phyloP scores from a whole-genome alignment of 352 stramenopile species.

The Globisporangium iwayamae region DNA sequence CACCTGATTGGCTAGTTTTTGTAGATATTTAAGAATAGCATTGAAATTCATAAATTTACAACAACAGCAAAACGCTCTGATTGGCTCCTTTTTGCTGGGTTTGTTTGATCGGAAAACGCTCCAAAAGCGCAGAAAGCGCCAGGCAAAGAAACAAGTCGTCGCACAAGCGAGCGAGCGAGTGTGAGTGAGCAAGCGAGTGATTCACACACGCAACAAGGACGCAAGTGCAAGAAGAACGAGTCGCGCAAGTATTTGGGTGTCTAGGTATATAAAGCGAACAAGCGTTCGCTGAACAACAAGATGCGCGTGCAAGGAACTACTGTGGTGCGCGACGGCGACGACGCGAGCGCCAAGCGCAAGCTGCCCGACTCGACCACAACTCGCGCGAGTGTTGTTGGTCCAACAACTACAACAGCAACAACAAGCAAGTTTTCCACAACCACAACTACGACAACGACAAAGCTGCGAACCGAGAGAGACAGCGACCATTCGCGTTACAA shows the following conservation, averaged over 20 bases:
- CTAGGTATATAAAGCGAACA: neutral
- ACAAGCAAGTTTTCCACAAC: constrained; percentile 1
- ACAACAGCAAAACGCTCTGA: neutral
- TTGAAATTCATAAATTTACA: too few species aligned
- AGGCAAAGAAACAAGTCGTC: constrained; percentile 8
- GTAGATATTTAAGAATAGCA: too few species aligned
- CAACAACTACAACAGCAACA: neutral
- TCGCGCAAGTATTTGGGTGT: neutral
- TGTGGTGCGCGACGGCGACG: constrained; percentile 8
- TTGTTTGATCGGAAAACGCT: neutral
- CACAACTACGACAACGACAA: neutral
- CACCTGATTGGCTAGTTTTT: neutral
- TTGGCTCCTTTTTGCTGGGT: neutral
- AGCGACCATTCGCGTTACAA: constrained; percentile 14
- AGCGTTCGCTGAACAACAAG: neutral
- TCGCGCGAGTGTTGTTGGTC: neutral
- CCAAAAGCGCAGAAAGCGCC: constrained; percentile 1
- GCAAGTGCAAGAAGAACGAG: neutral
- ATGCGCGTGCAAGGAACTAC: constrained; percentile 14
- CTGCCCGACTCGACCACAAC: constrained; percentile 8
- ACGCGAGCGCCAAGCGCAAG: constrained; percentile 13
- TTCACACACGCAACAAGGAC: neutral
- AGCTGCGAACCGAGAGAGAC: neutral
- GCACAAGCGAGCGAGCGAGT: neutral
- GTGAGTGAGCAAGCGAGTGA: neutral